These are phyloP conservation scores for Zopfia rhizophila DNA, from an alignment of 2,329 filamentous ascomycete species.

Conservation along the genomic window DNA sequence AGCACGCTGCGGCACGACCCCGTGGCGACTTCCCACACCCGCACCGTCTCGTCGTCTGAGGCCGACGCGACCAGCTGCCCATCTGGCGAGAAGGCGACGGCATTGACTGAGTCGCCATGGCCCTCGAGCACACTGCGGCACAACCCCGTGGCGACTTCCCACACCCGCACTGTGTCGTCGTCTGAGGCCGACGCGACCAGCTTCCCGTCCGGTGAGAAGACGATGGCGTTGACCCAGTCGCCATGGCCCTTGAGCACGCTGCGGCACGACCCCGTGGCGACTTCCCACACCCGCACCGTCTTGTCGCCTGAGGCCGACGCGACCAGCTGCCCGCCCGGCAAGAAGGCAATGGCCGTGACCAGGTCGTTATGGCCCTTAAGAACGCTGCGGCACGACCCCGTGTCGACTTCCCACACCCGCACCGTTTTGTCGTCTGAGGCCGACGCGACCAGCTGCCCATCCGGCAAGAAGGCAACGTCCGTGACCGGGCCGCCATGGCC, in stretches of 20 bases:
- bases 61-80: constrained; percentile 39
- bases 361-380: no score
- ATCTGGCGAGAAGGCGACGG: constrained; percentile 13
- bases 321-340: constrained; percentile 17
- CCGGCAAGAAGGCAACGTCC: no score
- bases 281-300: constrained; percentile 7
- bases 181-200: constrained; percentile 9
- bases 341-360: constrained; percentile 12
- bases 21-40: no score
- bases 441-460: no score
- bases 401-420: no score
- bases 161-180: constrained; percentile 4
- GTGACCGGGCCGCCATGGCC: no score
- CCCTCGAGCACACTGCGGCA: constrained; percentile 4
- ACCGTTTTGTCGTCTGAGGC: no score
- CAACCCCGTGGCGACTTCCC: constrained; percentile 3
- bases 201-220: constrained; percentile 18
- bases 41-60: no score
- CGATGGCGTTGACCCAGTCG: constrained; percentile 9
- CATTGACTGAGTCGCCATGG: not conserved
- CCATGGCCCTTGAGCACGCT: constrained; percentile 1
- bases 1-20: no score
- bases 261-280: constrained; percentile 2
- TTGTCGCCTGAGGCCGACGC: constrained; percentile 7
- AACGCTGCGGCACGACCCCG: no score